phyloP scores from a whole-genome alignment of 2,329 filamentous ascomycete species.

The Emergomyces orientalis region DNA sequence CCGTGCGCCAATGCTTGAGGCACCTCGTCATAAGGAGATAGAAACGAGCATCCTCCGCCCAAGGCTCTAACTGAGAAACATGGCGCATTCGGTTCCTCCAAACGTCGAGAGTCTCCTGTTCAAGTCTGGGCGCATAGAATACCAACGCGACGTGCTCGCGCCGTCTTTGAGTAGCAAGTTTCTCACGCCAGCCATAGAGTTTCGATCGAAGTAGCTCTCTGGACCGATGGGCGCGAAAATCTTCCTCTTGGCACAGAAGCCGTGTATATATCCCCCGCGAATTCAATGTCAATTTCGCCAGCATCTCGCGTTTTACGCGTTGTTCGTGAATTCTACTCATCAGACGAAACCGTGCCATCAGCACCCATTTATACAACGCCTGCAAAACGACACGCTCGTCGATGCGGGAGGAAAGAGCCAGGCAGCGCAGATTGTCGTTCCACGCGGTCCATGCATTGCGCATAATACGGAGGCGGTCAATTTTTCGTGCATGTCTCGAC shows the following conservation, averaged over 20 bases:
- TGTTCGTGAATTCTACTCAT: slow-evolving; percentile 34
- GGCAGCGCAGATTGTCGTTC: slow-evolving; percentile 52
- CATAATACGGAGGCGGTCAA: slow-evolving; percentile 45
- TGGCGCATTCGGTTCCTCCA: slow-evolving; percentile 35
- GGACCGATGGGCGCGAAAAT: slow-evolving; percentile 26
- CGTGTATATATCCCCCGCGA: slow-evolving; percentile 30
- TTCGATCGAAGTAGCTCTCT: slow-evolving; percentile 28
- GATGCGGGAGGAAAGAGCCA: slow-evolving; percentile 44
- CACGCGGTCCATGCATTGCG: slow-evolving; percentile 51
- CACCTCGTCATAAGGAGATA: slow-evolving; percentile 45
- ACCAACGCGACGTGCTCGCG: slow-evolving; percentile 35
- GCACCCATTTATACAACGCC: slow-evolving; percentile 52
- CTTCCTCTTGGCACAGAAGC: slow-evolving; percentile 30
- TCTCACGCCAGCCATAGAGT: slow-evolving; percentile 31
- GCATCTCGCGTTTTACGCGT: slow-evolving; percentile 30
- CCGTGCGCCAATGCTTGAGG: slow-evolving; percentile 44
- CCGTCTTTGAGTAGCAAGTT: slow-evolving; percentile 31
- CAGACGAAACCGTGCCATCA: slow-evolving; percentile 40
- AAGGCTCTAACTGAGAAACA: slow-evolving; percentile 40
- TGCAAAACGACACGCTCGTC: slow-evolving; percentile 49
- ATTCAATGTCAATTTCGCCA: slow-evolving; percentile 34
- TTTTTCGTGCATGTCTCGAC: slow-evolving; percentile 40
- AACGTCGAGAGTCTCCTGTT: slow-evolving; percentile 31
- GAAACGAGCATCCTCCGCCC: slow-evolving; percentile 48
- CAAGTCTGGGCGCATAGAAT: slow-evolving; percentile 36